Conservation (phyloP, 768 basidiomycete species). For the Paxillus ammoniavirescens region DNA sequence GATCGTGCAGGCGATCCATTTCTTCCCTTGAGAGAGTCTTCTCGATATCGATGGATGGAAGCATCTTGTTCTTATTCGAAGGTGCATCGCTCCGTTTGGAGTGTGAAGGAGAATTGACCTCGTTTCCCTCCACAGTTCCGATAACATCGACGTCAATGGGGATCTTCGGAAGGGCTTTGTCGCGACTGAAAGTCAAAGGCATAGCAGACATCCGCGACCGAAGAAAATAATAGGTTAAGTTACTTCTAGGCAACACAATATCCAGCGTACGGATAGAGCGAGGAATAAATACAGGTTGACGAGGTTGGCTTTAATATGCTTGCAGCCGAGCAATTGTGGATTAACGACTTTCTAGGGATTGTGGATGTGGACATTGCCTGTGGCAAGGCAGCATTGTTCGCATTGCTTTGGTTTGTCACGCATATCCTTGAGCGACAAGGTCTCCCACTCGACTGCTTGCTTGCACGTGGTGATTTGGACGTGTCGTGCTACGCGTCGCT, state of each 20-base stretch:
- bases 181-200: not conserved
- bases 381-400: too few relatives aligned
- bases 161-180: slow-evolving; percentile 24
- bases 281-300: not conserved
- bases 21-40: slow-evolving; percentile 18
- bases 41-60: slow-evolving; percentile 19
- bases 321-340: not conserved
- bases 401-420: not conserved
- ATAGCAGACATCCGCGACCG: slow-evolving; percentile 2
- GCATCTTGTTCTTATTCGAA: slow-evolving; percentile 3
- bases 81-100: not conserved
- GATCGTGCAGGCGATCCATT: slow-evolving; percentile 13
- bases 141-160: slow-evolving; percentile 7
- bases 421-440: too few relatives aligned
- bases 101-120: not conserved
- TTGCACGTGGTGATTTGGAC: not conserved
- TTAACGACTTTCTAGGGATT: not conserved
- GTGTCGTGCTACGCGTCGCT: not conserved
- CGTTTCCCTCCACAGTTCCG: not conserved
- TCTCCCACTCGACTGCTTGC: too few relatives aligned
- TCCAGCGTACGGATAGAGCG: not conserved
- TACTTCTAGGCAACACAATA: not conserved
- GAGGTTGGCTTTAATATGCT: not conserved
- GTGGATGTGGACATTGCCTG: not conserved
- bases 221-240: not conserved